Conservation (phyloP, 2,329 filamentous ascomycete species). For the Beauveria australis region DNA sequence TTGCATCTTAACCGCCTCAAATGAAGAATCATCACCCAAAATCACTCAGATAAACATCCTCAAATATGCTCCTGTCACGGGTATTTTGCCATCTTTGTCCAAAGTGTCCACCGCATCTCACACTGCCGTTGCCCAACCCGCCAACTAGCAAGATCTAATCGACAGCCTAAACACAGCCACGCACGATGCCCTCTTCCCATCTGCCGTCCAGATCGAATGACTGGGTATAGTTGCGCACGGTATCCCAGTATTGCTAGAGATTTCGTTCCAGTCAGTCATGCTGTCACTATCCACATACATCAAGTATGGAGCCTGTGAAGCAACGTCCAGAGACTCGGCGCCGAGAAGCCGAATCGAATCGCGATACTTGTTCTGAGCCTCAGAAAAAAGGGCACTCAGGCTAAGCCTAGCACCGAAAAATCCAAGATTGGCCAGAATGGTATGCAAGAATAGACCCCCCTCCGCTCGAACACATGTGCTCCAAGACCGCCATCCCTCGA, state of each 20-base stretch:
- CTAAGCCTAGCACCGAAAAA: not conserved
- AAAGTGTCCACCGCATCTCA: not conserved
- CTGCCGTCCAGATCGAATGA: constrained; percentile 9
- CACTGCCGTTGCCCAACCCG: not conserved
- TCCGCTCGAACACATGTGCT: constrained; percentile 18
- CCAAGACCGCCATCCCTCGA: constrained; percentile 21
- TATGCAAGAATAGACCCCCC: constrained; percentile 22
- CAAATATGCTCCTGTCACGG: too few species aligned
- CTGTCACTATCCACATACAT: constrained; percentile 17
- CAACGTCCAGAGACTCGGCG: not conserved
- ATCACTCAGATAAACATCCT: too few species aligned
- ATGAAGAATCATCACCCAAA: too few species aligned
- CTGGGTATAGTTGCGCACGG: constrained; percentile 15
- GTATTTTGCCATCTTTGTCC: too few species aligned
- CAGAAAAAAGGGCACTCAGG: constrained; percentile 12
- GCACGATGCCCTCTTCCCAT: not conserved
- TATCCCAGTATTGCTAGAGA: constrained; percentile 1
- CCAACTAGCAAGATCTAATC: not conserved
- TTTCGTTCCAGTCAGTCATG: constrained; percentile 13
- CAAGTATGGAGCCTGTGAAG: constrained; percentile 21
- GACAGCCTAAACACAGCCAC: constrained; percentile 5
- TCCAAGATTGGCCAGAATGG: constrained; percentile 17
- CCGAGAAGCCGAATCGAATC: not conserved
- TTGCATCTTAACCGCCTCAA: too few species aligned
- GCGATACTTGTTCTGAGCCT: constrained; percentile 10